Percentiles rank a stretch among this genome's conserved stretches.
Evolutionary conservation across 352 stramenopile species (phyloP).

Genomic region (Globisporangium paddicum): DNA sequence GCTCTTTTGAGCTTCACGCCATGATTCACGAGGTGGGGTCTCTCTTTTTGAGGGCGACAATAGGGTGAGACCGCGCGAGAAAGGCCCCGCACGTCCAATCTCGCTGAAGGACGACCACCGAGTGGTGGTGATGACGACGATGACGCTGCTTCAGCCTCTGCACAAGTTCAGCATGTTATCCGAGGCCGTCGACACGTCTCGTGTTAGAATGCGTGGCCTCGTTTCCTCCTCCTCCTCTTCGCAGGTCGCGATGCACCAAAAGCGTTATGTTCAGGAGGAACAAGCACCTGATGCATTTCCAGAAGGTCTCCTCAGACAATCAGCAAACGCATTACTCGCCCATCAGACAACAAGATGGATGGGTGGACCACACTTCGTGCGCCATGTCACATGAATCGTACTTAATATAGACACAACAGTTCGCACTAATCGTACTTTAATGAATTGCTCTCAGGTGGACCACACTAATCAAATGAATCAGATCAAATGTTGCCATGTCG

Average conservation of each 20-base stretch:
- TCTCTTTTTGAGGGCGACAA: not conserved
- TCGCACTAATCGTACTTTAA: not conserved
- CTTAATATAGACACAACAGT: not conserved
- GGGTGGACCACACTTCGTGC: not conserved
- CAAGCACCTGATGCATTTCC: too few species aligned
- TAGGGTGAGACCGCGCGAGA: not conserved
- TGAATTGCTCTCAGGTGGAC: too few species aligned
- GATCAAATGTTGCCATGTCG: not conserved
- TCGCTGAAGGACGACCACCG: not conserved
- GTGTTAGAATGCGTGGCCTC: too few species aligned
- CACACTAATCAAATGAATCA: not conserved
- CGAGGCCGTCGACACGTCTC: not conserved
- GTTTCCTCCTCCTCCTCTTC: too few species aligned
- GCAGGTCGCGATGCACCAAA: too few species aligned
- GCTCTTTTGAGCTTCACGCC: not conserved
- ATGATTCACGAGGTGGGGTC: too few species aligned
- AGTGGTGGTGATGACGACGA: not conserved
- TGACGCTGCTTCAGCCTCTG: not conserved
- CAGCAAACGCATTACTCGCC: too few species aligned
- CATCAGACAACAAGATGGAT: not conserved
- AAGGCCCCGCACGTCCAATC: slow-evolving; percentile 1
- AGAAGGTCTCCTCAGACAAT: too few species aligned
- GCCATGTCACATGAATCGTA: slow-evolving; percentile 2
- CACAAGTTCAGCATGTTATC: too few species aligned
- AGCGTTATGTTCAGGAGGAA: too few species aligned